phyloP scores from a whole-genome alignment of 2,329 filamentous ascomycete species.

The Cyanodermella asteris region DNA sequence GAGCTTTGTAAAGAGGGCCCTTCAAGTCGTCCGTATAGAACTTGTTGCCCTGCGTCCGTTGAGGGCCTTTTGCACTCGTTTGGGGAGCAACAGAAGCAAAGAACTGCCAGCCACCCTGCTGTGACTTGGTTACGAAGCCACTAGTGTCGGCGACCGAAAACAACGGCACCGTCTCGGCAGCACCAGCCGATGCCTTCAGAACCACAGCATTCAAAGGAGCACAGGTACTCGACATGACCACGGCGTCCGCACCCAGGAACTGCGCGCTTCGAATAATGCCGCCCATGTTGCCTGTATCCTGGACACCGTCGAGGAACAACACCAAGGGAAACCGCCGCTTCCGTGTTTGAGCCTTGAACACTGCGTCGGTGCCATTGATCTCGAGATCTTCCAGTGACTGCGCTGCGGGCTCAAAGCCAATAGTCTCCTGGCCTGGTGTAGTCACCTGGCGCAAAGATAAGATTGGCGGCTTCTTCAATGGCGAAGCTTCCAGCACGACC shows the following conservation, averaged over 20 bases:
- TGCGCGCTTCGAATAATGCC: conserved; percentile 72
- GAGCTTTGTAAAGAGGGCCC: conserved; percentile 26
- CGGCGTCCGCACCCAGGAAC: conserved; percentile 73
- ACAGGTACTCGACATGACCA: conserved; percentile 55
- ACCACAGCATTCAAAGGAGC: conserved; percentile 55
- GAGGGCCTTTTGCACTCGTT: conserved; percentile 9
- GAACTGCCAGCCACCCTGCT: conserved; percentile 54
- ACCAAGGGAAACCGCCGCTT: conserved; percentile 39
- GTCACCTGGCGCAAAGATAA: no score
- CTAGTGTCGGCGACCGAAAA: conserved; percentile 46
- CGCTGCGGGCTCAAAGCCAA: no score
- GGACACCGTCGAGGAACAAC: conserved; percentile 50
- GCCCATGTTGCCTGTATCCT: conserved; percentile 79
- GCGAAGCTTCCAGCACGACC: conserved; percentile 67
- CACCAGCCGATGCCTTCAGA: conserved; percentile 73
- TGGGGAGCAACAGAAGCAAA: conserved; percentile 46
- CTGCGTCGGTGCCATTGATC: conserved; percentile 44
- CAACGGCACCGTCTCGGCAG: conserved; percentile 57
- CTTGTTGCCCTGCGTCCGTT: conserved; percentile 1
- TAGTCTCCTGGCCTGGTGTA: no score
- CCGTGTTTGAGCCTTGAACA: conserved; percentile 17
- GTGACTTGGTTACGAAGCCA: conserved; percentile 47
- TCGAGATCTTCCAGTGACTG: conserved; percentile 53
- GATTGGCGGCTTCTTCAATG: conserved; percentile 50
- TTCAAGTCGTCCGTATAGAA: conserved; percentile 5